Evolutionary conservation across 129 eudicot species (phyloP).

Genomic region (Sambucus nigra): DNA sequence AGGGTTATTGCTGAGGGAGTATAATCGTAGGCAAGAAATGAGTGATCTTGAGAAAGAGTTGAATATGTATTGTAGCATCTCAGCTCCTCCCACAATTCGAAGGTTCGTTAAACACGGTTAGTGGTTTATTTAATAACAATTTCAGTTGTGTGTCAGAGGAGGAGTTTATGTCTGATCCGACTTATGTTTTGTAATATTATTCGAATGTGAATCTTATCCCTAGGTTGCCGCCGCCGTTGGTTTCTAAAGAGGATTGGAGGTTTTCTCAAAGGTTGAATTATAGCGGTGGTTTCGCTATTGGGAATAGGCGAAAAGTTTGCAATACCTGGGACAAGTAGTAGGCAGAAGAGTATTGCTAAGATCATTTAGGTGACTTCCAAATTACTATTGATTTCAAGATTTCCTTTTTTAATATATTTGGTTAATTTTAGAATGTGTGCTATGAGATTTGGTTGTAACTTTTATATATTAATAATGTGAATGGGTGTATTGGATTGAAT

Average conservation of each 20-base stretch:
- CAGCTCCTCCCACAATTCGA: conserved; percentile 94
- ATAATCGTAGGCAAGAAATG: conserved; percentile 40
- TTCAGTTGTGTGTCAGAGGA: conserved; percentile 50
- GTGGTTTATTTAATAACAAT: conserved; percentile 43
- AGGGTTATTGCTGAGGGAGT: conserved; percentile 50
- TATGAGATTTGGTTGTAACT: background rate
- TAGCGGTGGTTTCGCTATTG: conserved; percentile 45
- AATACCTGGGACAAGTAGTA: conserved; percentile 39
- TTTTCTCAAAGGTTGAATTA: conserved; percentile 61
- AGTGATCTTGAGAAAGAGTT: conserved; percentile 51
- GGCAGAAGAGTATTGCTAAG: conserved; percentile 84
- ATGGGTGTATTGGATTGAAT: background rate
- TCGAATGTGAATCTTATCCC: conserved; percentile 83
- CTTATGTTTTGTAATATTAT: conserved; percentile 63
- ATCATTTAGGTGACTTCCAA: conserved; percentile 87
- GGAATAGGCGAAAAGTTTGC: conserved; percentile 58
- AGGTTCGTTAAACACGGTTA: conserved; percentile 61
- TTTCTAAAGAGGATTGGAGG: conserved; percentile 92
- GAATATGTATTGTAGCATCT: conserved; percentile 65
- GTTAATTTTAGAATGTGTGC: background rate
- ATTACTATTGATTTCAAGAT: background rate
- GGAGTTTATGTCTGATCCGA: conserved; percentile 92
- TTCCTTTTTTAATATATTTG: background rate
- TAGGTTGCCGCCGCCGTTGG: conserved; percentile 80
- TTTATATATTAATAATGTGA: background rate